Percentiles rank a stretch among this genome's conserved stretches.
Evolutionary conservation across 768 basidiomycete species (phyloP).

Genomic region (Boletus rex-veris): DNA sequence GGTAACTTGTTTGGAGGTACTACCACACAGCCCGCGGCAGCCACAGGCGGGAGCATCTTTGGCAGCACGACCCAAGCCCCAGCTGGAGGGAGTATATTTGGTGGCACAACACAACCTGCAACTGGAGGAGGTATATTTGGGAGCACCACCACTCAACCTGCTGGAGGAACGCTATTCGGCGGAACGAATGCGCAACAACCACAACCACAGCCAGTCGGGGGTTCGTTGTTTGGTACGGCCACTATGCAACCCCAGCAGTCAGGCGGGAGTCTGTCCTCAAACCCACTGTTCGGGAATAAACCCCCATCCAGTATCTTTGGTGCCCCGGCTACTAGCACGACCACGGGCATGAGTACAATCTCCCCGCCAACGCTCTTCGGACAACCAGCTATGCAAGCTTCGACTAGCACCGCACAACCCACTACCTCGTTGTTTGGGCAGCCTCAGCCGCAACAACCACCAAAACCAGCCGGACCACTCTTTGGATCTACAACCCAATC

Average conservation of each 20-base stretch:
- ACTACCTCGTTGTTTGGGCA: constrained; percentile 21
- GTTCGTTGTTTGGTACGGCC: constrained; percentile 22
- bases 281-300: constrained; percentile 37
- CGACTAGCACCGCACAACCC: constrained; percentile 13
- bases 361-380: constrained; percentile 33
- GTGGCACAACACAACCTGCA: constrained; percentile 16
- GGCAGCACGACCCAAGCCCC: constrained; percentile 7
- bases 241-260: constrained; percentile 19
- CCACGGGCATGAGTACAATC: constrained; percentile 9
- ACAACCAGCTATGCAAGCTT: constrained; percentile 17
- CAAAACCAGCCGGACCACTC: constrained; percentile 24
- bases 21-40: neutral
- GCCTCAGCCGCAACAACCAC: constrained; percentile 21
- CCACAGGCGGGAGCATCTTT: constrained; percentile 8
- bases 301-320: constrained; percentile 28
- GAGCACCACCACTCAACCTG: constrained; percentile 18
- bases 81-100: constrained; percentile 21
- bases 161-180: constrained; percentile 26
- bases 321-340: constrained; percentile 25
- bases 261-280: constrained; percentile 22
- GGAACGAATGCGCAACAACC: constrained; percentile 14
- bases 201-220: constrained; percentile 12
- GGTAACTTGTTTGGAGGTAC: constrained; percentile 16
- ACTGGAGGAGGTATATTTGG: constrained; percentile 23
- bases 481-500: constrained; percentile 31